Percentiles rank a stretch among this genome's conserved stretches.
These are phyloP conservation scores for Lepidium didymum DNA, from an alignment of 345 rosid species.

Conservation along the genomic window DNA sequence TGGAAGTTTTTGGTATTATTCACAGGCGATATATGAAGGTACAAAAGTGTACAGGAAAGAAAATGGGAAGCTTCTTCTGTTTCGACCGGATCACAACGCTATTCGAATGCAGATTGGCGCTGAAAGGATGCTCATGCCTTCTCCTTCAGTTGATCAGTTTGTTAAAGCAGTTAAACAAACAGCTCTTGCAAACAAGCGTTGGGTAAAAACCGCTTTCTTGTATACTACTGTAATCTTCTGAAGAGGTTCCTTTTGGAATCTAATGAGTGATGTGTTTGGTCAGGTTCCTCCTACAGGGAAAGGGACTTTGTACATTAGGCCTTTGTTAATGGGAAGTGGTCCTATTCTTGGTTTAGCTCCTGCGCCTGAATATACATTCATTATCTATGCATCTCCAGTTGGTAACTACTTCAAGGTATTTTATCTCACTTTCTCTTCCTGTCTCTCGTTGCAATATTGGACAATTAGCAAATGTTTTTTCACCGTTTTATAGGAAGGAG, in stretches of 20 bases:
- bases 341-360: conserved; percentile 41
- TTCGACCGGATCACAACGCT: conserved; percentile 73
- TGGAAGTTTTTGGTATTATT: background rate
- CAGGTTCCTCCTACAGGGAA: conserved; percentile 49
- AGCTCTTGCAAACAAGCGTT: conserved; percentile 53
- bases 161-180: conserved; percentile 45
- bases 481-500: conserved; percentile 26
- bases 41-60: conserved; percentile 70
- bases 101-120: conserved; percentile 49
- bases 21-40: conserved; percentile 76
- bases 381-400: conserved; percentile 40
- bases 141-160: conserved; percentile 49
- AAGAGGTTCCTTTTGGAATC: background rate
- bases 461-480: background rate
- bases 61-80: conserved; percentile 55
- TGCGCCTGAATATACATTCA: conserved; percentile 46
- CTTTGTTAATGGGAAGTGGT: conserved; percentile 48
- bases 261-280: conserved; percentile 16
- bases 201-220: conserved; percentile 44
- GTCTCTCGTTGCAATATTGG: background rate
- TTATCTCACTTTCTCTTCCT: background rate
- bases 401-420: conserved; percentile 34
- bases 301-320: conserved; percentile 47
- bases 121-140: conserved; percentile 51
- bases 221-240: background rate